Evolutionary conservation across 2,329 filamentous ascomycete genomes (phyloP).

Genomic region (Pseudodiploospora longispora): DNA sequence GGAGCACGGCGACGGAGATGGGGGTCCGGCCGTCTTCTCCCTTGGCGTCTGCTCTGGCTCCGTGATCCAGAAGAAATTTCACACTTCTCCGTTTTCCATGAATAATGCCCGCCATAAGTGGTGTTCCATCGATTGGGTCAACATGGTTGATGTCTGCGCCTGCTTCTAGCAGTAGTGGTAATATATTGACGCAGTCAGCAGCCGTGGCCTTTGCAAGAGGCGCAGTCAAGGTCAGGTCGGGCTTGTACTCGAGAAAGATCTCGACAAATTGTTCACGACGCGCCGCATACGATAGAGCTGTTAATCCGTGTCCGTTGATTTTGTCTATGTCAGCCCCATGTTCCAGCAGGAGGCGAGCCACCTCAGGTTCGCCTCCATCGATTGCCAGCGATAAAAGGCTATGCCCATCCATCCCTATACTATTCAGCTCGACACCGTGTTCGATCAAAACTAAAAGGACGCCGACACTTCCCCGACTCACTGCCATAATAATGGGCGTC

Average conservation of each 20-base stretch:
- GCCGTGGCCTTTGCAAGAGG: too few relatives aligned
- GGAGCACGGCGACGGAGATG: not conserved
- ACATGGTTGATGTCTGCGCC: too few relatives aligned
- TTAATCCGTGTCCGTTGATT: not conserved
- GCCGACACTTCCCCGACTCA: not conserved
- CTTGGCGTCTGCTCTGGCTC: not conserved
- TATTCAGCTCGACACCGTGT: not conserved
- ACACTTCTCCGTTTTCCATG: too few relatives aligned
- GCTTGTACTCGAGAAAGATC: not conserved
- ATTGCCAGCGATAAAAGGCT: constrained; percentile 4
- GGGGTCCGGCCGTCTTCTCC: constrained; percentile 1
- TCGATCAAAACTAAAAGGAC: constrained; percentile 1
- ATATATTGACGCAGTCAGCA: too few relatives aligned
- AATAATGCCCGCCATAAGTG: too few relatives aligned
- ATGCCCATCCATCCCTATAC: not conserved
- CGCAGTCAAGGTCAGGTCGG: not conserved
- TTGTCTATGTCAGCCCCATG: not conserved
- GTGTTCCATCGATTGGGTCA: too few relatives aligned
- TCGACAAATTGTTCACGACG: constrained; percentile 2
- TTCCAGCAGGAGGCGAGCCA: constrained; percentile 1
- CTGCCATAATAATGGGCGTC: not conserved
- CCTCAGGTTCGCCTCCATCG: not conserved
- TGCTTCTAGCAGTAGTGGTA: too few relatives aligned
- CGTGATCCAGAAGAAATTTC: not conserved
- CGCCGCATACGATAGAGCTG: constrained; percentile 1